phyloP scores from a whole-genome alignment of 2,329 filamentous ascomycete genomes.

The Ophiosphaerella herpotricha region DNA sequence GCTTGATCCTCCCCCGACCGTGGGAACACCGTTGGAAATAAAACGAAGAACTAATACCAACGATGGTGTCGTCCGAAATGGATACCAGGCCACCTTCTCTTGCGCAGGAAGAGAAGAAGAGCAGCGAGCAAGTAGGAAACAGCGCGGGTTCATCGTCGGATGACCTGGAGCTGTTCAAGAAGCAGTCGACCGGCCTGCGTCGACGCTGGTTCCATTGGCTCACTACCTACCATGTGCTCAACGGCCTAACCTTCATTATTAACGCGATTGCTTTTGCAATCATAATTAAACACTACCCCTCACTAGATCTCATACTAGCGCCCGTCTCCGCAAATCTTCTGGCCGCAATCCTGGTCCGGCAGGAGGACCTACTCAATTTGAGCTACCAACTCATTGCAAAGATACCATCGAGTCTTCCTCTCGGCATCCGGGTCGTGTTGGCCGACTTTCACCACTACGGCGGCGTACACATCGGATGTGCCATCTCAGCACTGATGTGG shows the following conservation, averaged over 20 bases:
- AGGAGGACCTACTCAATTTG: constrained; percentile 41
- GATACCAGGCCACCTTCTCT: no score
- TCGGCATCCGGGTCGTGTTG: constrained; percentile 27
- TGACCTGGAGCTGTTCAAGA: not conserved
- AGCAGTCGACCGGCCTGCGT: constrained; percentile 1
- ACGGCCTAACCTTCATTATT: constrained; percentile 7
- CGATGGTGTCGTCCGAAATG: no score
- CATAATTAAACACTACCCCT: not conserved
- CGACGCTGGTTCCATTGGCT: constrained; percentile 18
- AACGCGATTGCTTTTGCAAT: constrained; percentile 10
- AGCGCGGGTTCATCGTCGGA: not conserved
- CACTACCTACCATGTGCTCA: constrained; percentile 22
- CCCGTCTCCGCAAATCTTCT: constrained; percentile 43
- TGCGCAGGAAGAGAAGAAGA: no score
- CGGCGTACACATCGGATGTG: constrained; percentile 41
- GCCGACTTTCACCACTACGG: constrained; percentile 41
- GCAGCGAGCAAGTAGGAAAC: no score
- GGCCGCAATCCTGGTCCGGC: constrained; percentile 35
- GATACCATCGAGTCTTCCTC: constrained; percentile 26
- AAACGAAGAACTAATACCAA: no score
- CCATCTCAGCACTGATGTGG: constrained; percentile 46
- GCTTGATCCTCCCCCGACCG: no score
- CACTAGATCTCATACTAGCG: constrained; percentile 15
- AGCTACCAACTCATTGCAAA: constrained; percentile 35
- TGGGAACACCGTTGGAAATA: no score